Conservation (phyloP, 2,329 filamentous ascomycete genomes). For the Lachnellula cervina region DNA sequence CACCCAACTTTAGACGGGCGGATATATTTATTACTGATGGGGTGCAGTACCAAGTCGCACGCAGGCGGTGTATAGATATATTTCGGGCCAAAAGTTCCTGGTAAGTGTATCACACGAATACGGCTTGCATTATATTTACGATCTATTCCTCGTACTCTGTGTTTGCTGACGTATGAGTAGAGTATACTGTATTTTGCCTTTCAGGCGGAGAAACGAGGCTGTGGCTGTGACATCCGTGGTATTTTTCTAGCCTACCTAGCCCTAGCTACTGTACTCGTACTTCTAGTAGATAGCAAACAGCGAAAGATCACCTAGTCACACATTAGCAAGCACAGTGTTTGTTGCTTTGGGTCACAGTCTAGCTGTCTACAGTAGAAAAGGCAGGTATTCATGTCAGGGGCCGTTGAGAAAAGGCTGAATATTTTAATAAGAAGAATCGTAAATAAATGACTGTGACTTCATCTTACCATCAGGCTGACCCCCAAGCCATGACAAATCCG, state of each 20-base stretch:
- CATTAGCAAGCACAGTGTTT: background rate
- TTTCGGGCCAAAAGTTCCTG: background rate
- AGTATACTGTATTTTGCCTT: constrained; percentile 8
- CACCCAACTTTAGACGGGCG: no score
- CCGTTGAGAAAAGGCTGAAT: background rate
- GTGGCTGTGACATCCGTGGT: background rate
- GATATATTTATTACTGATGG: no score
- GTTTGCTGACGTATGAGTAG: constrained; percentile 15
- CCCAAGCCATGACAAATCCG: background rate
- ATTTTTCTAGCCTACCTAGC: no score
- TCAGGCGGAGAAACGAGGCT: constrained; percentile 4
- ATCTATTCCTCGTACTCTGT: background rate
- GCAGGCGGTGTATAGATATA: background rate
- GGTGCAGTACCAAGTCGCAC: no score
- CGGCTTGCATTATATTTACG: no score
- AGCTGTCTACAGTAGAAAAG: no score
- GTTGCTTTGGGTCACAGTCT: background rate
- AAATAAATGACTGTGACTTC: background rate
- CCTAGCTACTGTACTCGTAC: no score
- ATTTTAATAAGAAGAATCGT: background rate
- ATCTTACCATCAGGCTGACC: background rate
- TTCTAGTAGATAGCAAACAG: no score
- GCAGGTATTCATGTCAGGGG: no score
- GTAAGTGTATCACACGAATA: background rate
- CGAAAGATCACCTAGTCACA: no score